Conservation (phyloP, 2,329 filamentous ascomycete genomes). For the Stachybotrys echinatus region DNA sequence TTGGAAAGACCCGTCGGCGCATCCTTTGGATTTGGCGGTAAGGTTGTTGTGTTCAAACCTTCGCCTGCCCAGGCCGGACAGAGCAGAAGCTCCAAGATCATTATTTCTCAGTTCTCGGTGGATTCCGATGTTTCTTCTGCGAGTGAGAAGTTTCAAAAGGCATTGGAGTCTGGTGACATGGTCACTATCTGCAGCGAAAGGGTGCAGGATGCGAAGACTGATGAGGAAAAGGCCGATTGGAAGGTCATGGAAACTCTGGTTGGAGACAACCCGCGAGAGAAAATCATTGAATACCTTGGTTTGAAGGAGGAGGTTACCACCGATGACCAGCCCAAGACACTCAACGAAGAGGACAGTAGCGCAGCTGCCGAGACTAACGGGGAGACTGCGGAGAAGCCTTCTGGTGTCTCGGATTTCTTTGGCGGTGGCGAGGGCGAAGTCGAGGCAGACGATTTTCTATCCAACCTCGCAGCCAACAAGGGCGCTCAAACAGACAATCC, state of each 20-base stretch:
- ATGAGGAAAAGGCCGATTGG: conserved; percentile 96
- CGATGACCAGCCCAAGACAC: conserved; percentile 33
- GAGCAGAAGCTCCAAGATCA: conserved; percentile 66
- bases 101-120: conserved; percentile 82
- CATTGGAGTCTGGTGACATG: conserved; percentile 73
- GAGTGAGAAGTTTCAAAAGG: conserved; percentile 81
- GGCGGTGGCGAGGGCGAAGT: conserved; percentile 54
- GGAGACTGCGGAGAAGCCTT: conserved; percentile 42
- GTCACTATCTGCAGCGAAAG: conserved; percentile 74
- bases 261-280: conserved; percentile 76
- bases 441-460: conserved; percentile 81
- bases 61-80: conserved; percentile 56
- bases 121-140: conserved; percentile 80
- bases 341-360: conserved; percentile 14
- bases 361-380: conserved; percentile 22
- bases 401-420: conserved; percentile 74
- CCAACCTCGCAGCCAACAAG: conserved; percentile 79
- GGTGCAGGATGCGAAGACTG: conserved; percentile 67
- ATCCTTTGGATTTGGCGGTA: conserved; percentile 93
- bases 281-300: conserved; percentile 86
- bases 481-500: conserved; percentile 90
- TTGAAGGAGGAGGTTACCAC: conserved; percentile 60
- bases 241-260: conserved; percentile 86
- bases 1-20: conserved; percentile 78
- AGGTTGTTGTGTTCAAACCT: conserved; percentile 71